phyloP scores from a whole-genome alignment of 805 yeast species.

The Hanseniaspora clermontiae region DNA sequence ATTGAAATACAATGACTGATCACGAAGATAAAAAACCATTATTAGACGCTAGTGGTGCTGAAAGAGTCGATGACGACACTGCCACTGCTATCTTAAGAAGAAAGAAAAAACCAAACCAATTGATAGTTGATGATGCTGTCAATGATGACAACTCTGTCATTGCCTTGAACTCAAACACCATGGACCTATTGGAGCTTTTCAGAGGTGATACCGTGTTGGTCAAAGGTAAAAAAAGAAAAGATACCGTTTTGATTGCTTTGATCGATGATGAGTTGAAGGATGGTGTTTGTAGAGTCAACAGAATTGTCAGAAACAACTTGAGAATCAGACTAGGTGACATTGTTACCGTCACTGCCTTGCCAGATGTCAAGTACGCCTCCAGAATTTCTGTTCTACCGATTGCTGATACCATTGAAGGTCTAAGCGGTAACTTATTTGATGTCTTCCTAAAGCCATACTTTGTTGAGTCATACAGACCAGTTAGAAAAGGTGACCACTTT shows the following conservation, averaged over 20 bases:
- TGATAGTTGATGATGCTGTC: conserved; percentile 91
- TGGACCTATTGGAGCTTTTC: conserved; percentile 88
- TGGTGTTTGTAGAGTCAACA: conserved; percentile 85
- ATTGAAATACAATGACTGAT: conserved; percentile 21
- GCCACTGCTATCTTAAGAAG: conserved; percentile 96
- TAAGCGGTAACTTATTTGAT: conserved; percentile 91
- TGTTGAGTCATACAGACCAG: conserved; percentile 98
- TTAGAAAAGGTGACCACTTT: conserved; percentile 92
- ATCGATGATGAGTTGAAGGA: conserved; percentile 95
- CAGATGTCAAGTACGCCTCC: conserved; percentile 93
- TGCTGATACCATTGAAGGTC: conserved; percentile 95
- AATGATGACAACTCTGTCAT: conserved; percentile 95
- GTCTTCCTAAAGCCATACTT: conserved; percentile 94
- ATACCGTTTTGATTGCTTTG: conserved; percentile 87
- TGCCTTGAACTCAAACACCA: conserved; percentile 85
- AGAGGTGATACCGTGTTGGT: conserved; percentile 96
- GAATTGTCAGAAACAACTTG: conserved; percentile 91
- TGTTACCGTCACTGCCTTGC: conserved; percentile 84
- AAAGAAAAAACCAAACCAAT: conserved; percentile 94
- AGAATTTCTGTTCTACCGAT: conserved; percentile 92
- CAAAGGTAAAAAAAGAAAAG: conserved; percentile 96
- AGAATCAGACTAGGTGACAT: conserved; percentile 90
- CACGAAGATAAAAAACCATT: conserved; percentile 32
- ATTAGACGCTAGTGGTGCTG: conserved; percentile 58
- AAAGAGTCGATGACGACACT: conserved; percentile 50